Percentiles rank a stretch among this genome's conserved stretches.
Evolutionary conservation across 495 filamentous ascomycete species (phyloP).

Genomic region (Lophiostoma macrostomum): DNA sequence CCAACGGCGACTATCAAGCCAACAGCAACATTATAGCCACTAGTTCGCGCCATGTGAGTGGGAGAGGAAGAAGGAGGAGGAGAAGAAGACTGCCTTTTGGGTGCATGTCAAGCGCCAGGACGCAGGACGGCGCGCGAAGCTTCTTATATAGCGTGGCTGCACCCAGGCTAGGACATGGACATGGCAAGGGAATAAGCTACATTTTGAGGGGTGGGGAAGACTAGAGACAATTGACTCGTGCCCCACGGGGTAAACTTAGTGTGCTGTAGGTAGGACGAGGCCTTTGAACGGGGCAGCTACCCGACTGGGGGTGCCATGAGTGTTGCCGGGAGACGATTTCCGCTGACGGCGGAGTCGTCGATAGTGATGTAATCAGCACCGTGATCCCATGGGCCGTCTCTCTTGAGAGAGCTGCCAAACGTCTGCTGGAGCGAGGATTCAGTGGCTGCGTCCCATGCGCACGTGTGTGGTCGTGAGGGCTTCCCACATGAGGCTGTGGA

Average conservation of each 20-base stretch:
- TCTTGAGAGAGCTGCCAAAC: neutral
- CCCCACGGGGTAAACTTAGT: slow-evolving; percentile 8
- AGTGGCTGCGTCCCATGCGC: too few species aligned
- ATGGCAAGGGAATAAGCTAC: too few species aligned
- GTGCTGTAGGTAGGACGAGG: neutral
- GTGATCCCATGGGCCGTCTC: neutral
- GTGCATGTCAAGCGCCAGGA: neutral
- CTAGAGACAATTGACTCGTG: too few species aligned
- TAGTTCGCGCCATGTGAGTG: slow-evolving; percentile 28
- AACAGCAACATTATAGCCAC: slow-evolving; percentile 32
- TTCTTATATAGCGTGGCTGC: too few species aligned
- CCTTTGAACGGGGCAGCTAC: neutral
- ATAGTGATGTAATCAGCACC: neutral
- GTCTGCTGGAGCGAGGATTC: neutral
- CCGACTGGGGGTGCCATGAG: neutral
- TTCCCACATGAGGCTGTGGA: too few species aligned
- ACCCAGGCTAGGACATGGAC: too few species aligned
- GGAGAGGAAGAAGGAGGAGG: neutral
- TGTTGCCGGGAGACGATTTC: slow-evolving; percentile 7
- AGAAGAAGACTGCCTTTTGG: neutral
- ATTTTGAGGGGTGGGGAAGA: too few species aligned
- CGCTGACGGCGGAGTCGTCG: neutral
- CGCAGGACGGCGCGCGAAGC: neutral
- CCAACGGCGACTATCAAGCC: slow-evolving; percentile 33
- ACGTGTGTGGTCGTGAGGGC: too few species aligned